These are phyloP conservation scores for Aspergillus sparsus DNA, from an alignment of 495 filamentous ascomycete genomes.

Conservation along the genomic window DNA sequence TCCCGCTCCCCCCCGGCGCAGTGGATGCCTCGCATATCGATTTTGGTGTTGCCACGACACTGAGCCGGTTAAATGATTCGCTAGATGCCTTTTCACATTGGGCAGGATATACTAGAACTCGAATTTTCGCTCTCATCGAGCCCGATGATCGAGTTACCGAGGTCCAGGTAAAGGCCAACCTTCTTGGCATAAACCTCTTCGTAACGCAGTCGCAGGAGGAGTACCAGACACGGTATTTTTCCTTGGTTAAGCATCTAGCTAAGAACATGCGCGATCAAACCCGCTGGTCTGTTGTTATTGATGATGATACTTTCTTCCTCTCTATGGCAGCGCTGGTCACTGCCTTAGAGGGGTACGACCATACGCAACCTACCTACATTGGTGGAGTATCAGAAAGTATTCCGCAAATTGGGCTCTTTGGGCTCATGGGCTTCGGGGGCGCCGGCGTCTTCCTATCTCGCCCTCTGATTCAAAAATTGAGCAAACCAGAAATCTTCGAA, in stretches of 20 bases:
- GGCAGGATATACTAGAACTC: conserved; percentile 57
- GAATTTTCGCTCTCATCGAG: conserved; percentile 56
- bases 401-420: conserved; percentile 50
- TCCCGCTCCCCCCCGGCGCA: conserved; percentile 34
- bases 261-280: conserved; percentile 48
- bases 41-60: conserved; percentile 63
- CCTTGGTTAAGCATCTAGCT: conserved; percentile 54
- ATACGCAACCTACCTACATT: conserved; percentile 51
- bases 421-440: conserved; percentile 60
- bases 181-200: conserved; percentile 51
- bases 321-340: conserved; percentile 51
- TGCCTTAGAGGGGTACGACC: conserved; percentile 48
- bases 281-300: conserved; percentile 62
- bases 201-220: conserved; percentile 52
- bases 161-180: conserved; percentile 42
- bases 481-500: conserved; percentile 33
- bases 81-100: conserved; percentile 60
- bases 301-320: conserved; percentile 71
- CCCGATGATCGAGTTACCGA: conserved; percentile 42
- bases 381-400: conserved; percentile 59
- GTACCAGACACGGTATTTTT: conserved; percentile 60
- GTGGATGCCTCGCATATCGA: conserved; percentile 55
- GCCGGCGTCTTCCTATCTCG: conserved; percentile 60
- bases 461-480: conserved; percentile 47
- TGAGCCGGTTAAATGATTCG: conserved; percentile 56